phyloP scores from a whole-genome alignment of 768 basidiomycete genomes.

The Boletus rubescentipes region DNA sequence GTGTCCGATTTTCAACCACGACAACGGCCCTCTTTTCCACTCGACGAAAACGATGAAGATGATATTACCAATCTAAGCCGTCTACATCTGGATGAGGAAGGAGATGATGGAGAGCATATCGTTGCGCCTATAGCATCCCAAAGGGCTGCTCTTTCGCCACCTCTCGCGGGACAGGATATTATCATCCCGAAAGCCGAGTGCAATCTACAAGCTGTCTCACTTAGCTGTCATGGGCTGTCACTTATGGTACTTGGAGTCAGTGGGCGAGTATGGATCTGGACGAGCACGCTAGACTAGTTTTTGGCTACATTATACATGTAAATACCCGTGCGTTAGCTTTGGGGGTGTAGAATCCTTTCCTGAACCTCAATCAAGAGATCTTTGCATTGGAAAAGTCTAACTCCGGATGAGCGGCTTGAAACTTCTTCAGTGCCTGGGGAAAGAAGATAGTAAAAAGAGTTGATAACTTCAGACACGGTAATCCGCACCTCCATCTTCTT shows the following conservation, averaged over 20 bases:
- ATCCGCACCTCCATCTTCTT: conserved; percentile 82
- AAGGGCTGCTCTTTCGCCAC: conserved; percentile 17
- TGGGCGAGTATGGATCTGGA: conserved; percentile 29
- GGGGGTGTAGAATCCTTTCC: background rate
- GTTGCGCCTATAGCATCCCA: background rate
- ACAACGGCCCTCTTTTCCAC: conserved; percentile 42
- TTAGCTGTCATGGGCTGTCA: conserved; percentile 42
- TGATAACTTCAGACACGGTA: background rate
- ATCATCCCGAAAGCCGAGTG: conserved; percentile 12
- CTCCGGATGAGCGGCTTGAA: conserved; percentile 89
- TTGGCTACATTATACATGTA: background rate
- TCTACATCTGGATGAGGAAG: conserved; percentile 31
- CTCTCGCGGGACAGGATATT: conserved; percentile 23
- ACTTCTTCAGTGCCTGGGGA: conserved; percentile 75
- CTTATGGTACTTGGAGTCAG: conserved; percentile 20
- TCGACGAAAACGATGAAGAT: conserved; percentile 28
- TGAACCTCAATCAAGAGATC: conserved; percentile 53
- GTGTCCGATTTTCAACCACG: conserved; percentile 46
- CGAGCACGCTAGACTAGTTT: conserved; percentile 16
- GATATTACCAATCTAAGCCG: conserved; percentile 20
- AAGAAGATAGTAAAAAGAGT: background rate
- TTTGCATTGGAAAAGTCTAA: conserved; percentile 93
- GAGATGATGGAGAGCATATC: conserved; percentile 21
- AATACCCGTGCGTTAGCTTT: background rate
- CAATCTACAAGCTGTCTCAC: conserved; percentile 40